Conservation (phyloP, 2,329 filamentous ascomycete species). For the Sclerotinia nivalis region DNA sequence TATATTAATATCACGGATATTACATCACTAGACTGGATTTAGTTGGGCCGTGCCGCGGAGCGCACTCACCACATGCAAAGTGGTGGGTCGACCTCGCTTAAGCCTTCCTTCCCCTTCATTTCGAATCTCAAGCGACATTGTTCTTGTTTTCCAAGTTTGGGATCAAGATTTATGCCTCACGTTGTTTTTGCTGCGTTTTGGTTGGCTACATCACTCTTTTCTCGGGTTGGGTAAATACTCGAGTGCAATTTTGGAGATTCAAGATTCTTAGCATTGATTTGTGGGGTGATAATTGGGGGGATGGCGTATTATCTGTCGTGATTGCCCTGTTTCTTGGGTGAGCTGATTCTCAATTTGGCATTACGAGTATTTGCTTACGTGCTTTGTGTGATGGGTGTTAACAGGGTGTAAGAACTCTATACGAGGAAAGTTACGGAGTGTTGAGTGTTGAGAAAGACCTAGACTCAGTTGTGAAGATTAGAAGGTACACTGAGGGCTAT, state of each 20-base stretch:
- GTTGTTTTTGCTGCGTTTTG: neutral
- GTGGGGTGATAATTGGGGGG: neutral
- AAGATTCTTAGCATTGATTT: neutral
- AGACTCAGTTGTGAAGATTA: too few species aligned
- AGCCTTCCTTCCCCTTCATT: conserved; percentile 14
- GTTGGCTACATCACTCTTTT: conserved; percentile 13
- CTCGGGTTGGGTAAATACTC: neutral
- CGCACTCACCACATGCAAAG: conserved; percentile 1
- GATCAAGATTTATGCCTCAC: conserved; percentile 9
- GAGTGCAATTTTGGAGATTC: neutral
- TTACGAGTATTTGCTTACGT: neutral
- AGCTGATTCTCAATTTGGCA: neutral
- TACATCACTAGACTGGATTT: conserved; percentile 20
- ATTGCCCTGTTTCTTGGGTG: neutral
- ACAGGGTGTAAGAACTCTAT: too few species aligned
- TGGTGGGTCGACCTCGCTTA: conserved; percentile 2
- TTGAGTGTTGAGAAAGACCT: too few species aligned
- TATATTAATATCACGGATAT: conserved; percentile 17
- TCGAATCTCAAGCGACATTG: conserved; percentile 44
- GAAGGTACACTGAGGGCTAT: too few species aligned
- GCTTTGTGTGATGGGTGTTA: neutral
- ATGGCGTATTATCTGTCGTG: neutral
- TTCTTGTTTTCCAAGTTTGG: conserved; percentile 57
- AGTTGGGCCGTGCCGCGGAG: conserved; percentile 70
- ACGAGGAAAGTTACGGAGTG: too few species aligned